Evolutionary conservation across 805 yeast genomes (phyloP), one percentile per base, ranked within the genome.

Genomic region (Sungouiella blattae): DNA sequence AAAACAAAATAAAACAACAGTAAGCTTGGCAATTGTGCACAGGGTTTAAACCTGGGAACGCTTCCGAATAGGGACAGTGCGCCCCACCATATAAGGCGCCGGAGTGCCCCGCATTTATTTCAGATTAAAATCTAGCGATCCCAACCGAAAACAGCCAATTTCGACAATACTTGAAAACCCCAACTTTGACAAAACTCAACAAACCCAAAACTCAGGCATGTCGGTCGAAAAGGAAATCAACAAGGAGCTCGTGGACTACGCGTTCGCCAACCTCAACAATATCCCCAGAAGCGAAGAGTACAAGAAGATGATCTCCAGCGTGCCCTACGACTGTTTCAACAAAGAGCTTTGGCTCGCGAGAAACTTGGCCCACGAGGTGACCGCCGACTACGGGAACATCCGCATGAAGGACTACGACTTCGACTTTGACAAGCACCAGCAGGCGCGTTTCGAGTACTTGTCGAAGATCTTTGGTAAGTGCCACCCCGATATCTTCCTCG

Each of bases 301-400:
- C 52, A 76, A 75, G 44, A 64, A 62, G 43, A 77, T 78, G 83
- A 71, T 79, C 41, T 64, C 73, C 39, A 71, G 80, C 1, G 52
- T 66, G 47, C 64, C 67, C 2, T 79, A 76, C 54, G 53, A 70
- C 40, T 57, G 61, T 46, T 46, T 55, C 51, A 53, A 51, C 18
- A 47, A 49, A 11, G 49, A 44, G 15, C 51, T 67, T 31, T 40
- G 49, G 38, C 44, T 37, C 30, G 50, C 55, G 18, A 47, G 75
- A 33, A 52, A 39, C 29, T 16, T 54, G 11, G 48, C 61, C n/a
- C 64, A 60, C 39, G 73, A 68, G 37, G 23, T 39, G 36, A 62
- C 64, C 4, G 29, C 52, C 15, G 72, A 67, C 39, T 64, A 62
- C 43, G 59, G 39, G 14, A 35, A 39, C 22, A 47, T 66, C 24